Conservation (phyloP, 768 basidiomycete species). For the Hericium erinaceus region DNA sequence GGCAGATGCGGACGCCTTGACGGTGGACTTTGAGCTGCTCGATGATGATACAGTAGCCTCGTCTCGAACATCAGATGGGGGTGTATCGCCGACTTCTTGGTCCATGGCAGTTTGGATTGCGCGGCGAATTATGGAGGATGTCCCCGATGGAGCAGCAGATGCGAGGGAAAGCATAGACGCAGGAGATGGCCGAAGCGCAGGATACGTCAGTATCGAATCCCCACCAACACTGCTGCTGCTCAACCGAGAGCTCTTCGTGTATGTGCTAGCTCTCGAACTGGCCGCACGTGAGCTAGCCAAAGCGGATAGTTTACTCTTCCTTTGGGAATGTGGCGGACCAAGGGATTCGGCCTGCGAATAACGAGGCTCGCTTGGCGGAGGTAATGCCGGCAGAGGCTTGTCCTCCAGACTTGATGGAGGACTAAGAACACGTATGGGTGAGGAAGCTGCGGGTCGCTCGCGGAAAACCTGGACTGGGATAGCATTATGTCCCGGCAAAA, state of each 20-base stretch:
- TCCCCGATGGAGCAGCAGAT: slow-evolving; percentile 28
- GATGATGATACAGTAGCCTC: slow-evolving; percentile 4
- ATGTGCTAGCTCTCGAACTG: slow-evolving; percentile 29
- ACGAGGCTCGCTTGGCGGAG: slow-evolving; percentile 23
- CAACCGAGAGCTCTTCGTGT: slow-evolving; percentile 37
- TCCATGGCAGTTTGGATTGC: slow-evolving; percentile 64
- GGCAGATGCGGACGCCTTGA: neutral
- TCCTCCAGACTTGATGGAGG: slow-evolving; percentile 1
- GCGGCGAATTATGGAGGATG: slow-evolving; percentile 50
- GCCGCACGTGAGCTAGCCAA: slow-evolving; percentile 49
- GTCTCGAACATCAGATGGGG: neutral
- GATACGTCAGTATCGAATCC: slow-evolving; percentile 65
- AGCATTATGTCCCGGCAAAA: slow-evolving; percentile 2
- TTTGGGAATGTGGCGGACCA: slow-evolving; percentile 6
- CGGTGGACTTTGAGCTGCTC: slow-evolving; percentile 9
- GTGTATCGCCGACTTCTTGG: slow-evolving; percentile 43
- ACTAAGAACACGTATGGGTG: neutral
- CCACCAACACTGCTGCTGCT: slow-evolving; percentile 31
- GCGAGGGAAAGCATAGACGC: slow-evolving; percentile 33
- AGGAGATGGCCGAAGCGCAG: slow-evolving; percentile 56
- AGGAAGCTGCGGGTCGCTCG: neutral
- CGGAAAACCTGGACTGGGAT: slow-evolving; percentile 13
- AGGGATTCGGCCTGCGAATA: slow-evolving; percentile 7
- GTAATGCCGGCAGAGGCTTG: slow-evolving; percentile 13
- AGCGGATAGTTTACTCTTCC: slow-evolving; percentile 58